These are phyloP conservation scores for Colletotrichum magnum DNA, from an alignment of 2,329 filamentous ascomycete genomes.

Conservation along the genomic window DNA sequence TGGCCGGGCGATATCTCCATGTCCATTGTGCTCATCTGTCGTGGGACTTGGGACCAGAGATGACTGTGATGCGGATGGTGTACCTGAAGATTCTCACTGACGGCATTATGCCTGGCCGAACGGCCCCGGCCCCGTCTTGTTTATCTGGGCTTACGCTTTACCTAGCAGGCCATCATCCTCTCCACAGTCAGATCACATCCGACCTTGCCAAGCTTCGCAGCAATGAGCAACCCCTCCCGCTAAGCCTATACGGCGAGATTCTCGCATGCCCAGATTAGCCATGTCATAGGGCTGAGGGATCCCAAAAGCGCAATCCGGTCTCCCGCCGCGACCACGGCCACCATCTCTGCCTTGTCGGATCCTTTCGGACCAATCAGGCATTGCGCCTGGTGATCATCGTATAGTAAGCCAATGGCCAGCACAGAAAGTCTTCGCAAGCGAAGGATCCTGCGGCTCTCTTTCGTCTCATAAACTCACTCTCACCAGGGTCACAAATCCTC, in stretches of 20 bases:
- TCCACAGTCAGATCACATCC: not conserved
- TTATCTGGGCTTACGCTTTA: too few relatives aligned
- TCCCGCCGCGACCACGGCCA: not conserved
- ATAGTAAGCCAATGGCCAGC: constrained; percentile 30
- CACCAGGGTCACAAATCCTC: constrained; percentile 17
- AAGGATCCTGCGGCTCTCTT: constrained; percentile 32
- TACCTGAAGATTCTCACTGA: too few relatives aligned
- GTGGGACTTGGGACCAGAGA: too few relatives aligned
- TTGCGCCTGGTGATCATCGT: constrained; percentile 16
- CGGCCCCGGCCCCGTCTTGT: too few relatives aligned
- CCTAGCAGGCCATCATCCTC: too few relatives aligned
- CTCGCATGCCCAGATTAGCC: constrained; percentile 17
- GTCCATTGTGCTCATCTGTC: too few relatives aligned
- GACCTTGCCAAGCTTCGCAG: constrained; percentile 9
- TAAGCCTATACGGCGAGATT: constrained; percentile 11
- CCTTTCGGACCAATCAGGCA: constrained; percentile 24
- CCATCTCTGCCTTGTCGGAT: constrained; percentile 14
- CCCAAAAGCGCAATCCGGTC: not conserved
- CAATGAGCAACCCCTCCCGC: constrained; percentile 12
- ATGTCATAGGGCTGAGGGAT: constrained; percentile 34
- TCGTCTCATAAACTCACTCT: constrained; percentile 6
- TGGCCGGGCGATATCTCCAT: too few relatives aligned
- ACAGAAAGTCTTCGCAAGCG: constrained; percentile 1
- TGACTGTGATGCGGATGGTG: too few relatives aligned
- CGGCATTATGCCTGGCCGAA: too few relatives aligned